Evolutionary conservation across 768 basidiomycete genomes (phyloP), one percentile per base, ranked within the genome.

Genomic region (Piloderma croceum): DNA sequence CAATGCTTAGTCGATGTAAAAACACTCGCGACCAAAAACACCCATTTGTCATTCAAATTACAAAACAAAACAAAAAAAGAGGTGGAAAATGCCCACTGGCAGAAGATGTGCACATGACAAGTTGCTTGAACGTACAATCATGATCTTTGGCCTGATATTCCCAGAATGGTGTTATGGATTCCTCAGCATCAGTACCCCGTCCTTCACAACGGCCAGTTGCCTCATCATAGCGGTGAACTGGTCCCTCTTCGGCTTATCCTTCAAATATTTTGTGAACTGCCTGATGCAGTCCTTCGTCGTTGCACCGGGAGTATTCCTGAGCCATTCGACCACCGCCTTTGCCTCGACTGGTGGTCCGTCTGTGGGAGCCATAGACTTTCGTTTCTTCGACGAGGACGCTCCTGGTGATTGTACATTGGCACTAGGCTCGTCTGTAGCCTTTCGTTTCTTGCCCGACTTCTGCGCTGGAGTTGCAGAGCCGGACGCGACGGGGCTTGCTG

Each of bases 201-300:
- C 72, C 64, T 78, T 83, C 60, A 89, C 57, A 57, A 75, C 69
- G 15, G 87, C 88, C 33, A 88, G 79, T 60, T 88, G 79, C 65
- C 83, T 81, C 34, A 90, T 81, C 60, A 90, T 70, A 7, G 69
- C 73, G n/a, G 86, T 83, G 54, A 90, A 88, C 59, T 72, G 77
- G 35, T 60, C 55, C 71, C 88, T 88, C 69, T 79, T 82, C 48
- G 70, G 73, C 35, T 71, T 71, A 51, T 80, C 79, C 22, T 76
- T 80, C 38, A 90, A 58, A 51, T 85, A 89, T 12, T 79, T 78
- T 46, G 79, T 80, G 55, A 90, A 90, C 56, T 86, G 73, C 38
- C 78, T 76, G 46, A 90, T 89, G 53, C 86, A 88, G 51, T 88
- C 84, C 44, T 80, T 70, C 24, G 87, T 90, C 41, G 77, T 79